Evolutionary conservation across 371 early-diverging fungal genomes (phyloP), one percentile per base, ranked within the genome.

Genomic region (Rhizopus stolonifer): DNA sequence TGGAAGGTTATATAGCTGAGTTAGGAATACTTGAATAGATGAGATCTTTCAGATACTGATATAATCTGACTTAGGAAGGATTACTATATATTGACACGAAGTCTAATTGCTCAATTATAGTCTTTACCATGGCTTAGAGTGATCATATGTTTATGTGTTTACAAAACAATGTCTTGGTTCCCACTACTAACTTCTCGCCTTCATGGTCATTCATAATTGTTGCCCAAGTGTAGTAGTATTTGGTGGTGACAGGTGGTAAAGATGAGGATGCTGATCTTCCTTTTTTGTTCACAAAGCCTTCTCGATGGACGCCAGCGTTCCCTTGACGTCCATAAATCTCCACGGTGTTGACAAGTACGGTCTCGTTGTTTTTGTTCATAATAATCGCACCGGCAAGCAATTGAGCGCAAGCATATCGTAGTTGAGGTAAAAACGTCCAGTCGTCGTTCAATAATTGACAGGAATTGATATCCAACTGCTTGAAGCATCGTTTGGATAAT

Each of bases 361-460:
- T 29, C 48, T 40, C 47, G 21, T 54, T 60, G 25, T 65, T 60
- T 21, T 46, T 52, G 38, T 60, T 58, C 19, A 60, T 44, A 46
- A 55, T 42, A 45, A 65, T 51, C 23, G 58, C 47, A 46, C 58
- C 58, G 31, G 46, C 58, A 36, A 65, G 55, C 21, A 55, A 21
- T 50, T 57, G 58, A 22, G 52, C 53, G 23, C 61, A 65, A 5
- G 52, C 58, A 49, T 18, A 60, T 48, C 50, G 54, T 33, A 61
- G 44, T 56, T 60, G 66, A 22, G 58, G 61, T 15, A 52, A 52
- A 29, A 52, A 40, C 29, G 23, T 23, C 58, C 55, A 65, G 34
- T 55, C 58, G 10, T 63, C 56, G 54, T 63, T 60, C 42, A 57
- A 52, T 22, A 63, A 21, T 54, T 63, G 48, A 34, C 53, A 55